A percentile compares a stretch with the other conserved stretches of the same genome.
phyloP scores from a whole-genome alignment of 2,329 filamentous ascomycete genomes.

The Coniochaeta sp. region DNA sequence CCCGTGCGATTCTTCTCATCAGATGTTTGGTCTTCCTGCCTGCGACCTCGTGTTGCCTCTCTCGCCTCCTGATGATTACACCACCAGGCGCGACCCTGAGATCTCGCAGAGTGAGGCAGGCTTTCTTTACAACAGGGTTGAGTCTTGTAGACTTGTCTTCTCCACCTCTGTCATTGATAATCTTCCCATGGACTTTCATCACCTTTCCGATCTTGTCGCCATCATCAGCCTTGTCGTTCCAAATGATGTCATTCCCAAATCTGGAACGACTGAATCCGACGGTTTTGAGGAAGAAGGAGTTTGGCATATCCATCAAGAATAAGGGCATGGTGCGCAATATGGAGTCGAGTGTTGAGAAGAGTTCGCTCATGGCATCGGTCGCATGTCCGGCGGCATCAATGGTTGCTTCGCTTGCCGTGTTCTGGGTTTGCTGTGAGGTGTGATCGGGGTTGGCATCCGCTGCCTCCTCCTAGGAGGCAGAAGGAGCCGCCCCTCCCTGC shows the following conservation, averaged over 20 bases:
- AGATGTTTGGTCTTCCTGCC: background rate
- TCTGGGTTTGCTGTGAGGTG: no score
- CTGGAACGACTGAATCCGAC: background rate
- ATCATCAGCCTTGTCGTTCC: background rate
- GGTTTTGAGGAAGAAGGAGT: background rate
- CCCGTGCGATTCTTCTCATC: background rate
- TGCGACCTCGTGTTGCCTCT: background rate
- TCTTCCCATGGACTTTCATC: background rate
- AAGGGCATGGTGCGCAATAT: background rate
- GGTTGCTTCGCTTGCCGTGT: no score
- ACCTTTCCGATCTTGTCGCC: background rate
- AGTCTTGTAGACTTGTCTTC: background rate
- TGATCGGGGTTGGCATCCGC: background rate
- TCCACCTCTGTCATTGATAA: background rate
- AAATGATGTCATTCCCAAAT: background rate
- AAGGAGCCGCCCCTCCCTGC: background rate
- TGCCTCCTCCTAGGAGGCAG: background rate
- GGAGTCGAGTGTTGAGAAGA: background rate
- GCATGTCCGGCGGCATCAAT: no score
- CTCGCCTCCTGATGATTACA: background rate
- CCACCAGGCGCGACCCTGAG: background rate
- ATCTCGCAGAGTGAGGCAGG: background rate
- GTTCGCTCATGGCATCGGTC: background rate
- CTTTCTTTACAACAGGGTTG: background rate
- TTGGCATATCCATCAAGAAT: background rate